Percentiles rank a stretch among this genome's conserved stretches.
phyloP scores from a whole-genome alignment of 495 filamentous ascomycete species.

The Aspergillus campestris region DNA sequence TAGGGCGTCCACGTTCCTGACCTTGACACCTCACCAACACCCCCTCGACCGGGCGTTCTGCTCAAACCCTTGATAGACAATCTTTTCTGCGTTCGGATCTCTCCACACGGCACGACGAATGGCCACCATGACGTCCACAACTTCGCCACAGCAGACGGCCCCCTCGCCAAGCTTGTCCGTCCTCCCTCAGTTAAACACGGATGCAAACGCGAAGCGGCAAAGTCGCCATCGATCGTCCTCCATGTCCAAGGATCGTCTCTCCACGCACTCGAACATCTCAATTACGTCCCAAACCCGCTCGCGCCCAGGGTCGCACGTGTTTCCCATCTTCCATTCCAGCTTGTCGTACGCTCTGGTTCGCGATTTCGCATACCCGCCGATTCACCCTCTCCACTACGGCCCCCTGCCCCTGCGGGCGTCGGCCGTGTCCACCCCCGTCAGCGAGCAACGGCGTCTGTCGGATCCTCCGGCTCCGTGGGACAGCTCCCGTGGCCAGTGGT shows the following conservation, averaged over 20 bases:
- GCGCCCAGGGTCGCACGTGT: conserved; percentile 67
- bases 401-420: conserved; percentile 71
- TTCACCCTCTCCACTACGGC: conserved; percentile 88
- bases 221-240: conserved; percentile 58
- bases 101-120: conserved; percentile 12
- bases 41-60: conserved; percentile 12
- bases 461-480: conserved; percentile 65
- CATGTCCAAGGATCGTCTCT: conserved; percentile 66
- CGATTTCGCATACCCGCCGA: conserved; percentile 85
- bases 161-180: conserved; percentile 32
- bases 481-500: conserved; percentile 41
- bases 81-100: background rate
- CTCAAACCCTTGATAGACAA: conserved; percentile 9
- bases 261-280: conserved; percentile 55
- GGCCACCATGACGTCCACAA: conserved; percentile 53
- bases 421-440: conserved; percentile 74
- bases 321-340: conserved; percentile 78
- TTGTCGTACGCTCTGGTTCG: conserved; percentile 84
- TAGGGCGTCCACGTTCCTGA: conserved; percentile 23
- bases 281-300: conserved; percentile 50
- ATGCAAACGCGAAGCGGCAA: conserved; percentile 27
- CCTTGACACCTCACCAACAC: conserved; percentile 20
- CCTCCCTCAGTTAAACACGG: conserved; percentile 33
- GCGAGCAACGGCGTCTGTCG: conserved; percentile 70
- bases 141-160: conserved; percentile 37